phyloP scores from a whole-genome alignment of 106 monocot species.

The Alisma plantagoaquatica region DNA sequence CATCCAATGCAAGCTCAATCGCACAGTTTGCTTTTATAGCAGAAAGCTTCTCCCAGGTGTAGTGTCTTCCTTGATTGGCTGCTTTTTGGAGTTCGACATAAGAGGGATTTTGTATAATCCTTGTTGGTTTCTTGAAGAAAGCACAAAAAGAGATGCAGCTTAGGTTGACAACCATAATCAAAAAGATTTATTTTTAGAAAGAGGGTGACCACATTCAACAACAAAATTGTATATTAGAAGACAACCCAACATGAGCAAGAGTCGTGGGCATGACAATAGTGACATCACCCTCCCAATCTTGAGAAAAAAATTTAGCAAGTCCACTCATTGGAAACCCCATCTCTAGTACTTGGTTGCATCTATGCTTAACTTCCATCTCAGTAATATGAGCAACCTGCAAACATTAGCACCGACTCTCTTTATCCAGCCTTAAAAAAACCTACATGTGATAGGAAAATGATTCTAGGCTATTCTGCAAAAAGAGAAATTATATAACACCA shows the following conservation, averaged over 20 bases:
- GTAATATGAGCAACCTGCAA: slow-evolving; percentile 77
- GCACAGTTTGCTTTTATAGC: slow-evolving; percentile 93
- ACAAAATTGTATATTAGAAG: neutral
- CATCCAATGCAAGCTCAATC: slow-evolving; percentile 85
- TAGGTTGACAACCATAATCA: neutral
- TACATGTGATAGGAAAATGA: too few species aligned
- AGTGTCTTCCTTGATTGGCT: slow-evolving; percentile 77
- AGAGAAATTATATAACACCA: too few species aligned
- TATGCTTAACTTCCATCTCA: slow-evolving; percentile 96
- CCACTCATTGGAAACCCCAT: slow-evolving; percentile 89
- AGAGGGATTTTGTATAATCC: slow-evolving; percentile 85
- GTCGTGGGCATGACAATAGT: slow-evolving; percentile 97
- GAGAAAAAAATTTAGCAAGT: slow-evolving; percentile 84
- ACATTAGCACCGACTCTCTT: too few species aligned
- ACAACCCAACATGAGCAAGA: slow-evolving; percentile 54
- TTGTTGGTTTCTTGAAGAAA: slow-evolving; percentile 60
- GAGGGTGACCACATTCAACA: too few species aligned
- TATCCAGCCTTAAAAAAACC: too few species aligned
- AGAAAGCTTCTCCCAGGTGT: slow-evolving; percentile 98
- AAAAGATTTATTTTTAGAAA: neutral
- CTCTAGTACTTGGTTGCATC: slow-evolving; percentile 87
- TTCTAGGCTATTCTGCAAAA: too few species aligned
- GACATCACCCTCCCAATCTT: slow-evolving; percentile 98
- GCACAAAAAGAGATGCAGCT: neutral
- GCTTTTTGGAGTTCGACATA: slow-evolving; percentile 79